phyloP scores from a whole-genome alignment of 768 basidiomycete species.

The Mycena sanguinolenta region DNA sequence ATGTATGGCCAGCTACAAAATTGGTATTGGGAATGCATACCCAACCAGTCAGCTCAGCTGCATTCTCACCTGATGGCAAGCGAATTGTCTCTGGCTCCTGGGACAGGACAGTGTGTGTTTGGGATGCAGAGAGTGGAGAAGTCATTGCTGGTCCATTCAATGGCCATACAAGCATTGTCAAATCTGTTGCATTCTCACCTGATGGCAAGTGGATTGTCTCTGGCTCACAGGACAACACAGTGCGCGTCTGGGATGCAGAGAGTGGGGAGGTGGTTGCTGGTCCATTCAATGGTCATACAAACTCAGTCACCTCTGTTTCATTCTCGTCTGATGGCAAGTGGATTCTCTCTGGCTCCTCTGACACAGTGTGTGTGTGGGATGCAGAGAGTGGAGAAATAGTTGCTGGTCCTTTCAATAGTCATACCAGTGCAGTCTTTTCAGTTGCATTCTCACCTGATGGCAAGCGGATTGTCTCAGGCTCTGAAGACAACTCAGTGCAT shows the following conservation, averaged over 20 bases:
- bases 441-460: no score
- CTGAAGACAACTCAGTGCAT: no score
- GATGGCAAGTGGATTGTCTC: no score
- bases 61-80: background rate
- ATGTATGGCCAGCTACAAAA: background rate
- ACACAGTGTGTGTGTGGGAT: background rate
- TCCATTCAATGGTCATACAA: background rate
- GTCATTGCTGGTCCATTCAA: background rate
- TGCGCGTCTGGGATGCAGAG: no score
- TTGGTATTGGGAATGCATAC: background rate
- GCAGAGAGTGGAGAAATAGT: background rate
- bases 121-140: background rate
- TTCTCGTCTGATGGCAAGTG: background rate
- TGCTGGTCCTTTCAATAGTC: no score
- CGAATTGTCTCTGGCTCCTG: background rate
- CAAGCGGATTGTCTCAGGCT: background rate
- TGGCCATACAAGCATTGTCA: background rate
- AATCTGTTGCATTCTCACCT: no score
- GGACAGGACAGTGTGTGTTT: background rate
- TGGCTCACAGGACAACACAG: no score
- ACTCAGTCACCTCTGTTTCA: background rate
- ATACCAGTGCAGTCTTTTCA: no score
- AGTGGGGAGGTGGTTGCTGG: no score
- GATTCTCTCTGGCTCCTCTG: background rate
- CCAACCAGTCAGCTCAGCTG: background rate